Conservation (phyloP, 1,139 yeast species). For the Scheffersomyces illinoinensis region DNA sequence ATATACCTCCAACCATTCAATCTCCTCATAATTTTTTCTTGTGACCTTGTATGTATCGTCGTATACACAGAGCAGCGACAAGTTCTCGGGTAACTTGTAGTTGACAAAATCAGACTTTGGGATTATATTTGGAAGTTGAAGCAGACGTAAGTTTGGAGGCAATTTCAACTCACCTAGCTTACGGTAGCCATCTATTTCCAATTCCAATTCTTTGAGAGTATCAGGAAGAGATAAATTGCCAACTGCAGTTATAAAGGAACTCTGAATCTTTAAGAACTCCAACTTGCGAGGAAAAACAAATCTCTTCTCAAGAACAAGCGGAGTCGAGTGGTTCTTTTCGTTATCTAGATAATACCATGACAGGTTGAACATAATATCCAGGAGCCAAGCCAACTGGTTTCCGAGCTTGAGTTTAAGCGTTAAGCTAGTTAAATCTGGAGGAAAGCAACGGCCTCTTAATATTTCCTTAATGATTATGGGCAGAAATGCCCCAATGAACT, state of each 20-base stretch:
- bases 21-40: neutral
- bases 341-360: neutral
- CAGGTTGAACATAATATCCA: neutral
- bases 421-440: neutral
- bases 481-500: neutral
- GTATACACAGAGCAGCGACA: neutral
- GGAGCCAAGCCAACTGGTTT: neutral
- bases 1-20: neutral
- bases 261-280: neutral
- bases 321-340: neutral
- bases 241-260: neutral
- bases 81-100: neutral
- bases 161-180: neutral
- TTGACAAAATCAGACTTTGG: neutral
- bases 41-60: neutral
- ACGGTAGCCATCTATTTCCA: neutral
- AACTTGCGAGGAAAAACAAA: neutral
- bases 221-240: neutral
- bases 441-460: neutral
- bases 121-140: neutral
- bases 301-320: neutral
- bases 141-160: neutral
- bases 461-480: neutral
- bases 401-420: neutral
- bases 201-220: neutral